A percentile compares a stretch with the other conserved stretches of the same genome.
These are phyloP conservation scores for Phytophthora hybrid DNA, from an alignment of 352 stramenopile species.

Conservation along the genomic window DNA sequence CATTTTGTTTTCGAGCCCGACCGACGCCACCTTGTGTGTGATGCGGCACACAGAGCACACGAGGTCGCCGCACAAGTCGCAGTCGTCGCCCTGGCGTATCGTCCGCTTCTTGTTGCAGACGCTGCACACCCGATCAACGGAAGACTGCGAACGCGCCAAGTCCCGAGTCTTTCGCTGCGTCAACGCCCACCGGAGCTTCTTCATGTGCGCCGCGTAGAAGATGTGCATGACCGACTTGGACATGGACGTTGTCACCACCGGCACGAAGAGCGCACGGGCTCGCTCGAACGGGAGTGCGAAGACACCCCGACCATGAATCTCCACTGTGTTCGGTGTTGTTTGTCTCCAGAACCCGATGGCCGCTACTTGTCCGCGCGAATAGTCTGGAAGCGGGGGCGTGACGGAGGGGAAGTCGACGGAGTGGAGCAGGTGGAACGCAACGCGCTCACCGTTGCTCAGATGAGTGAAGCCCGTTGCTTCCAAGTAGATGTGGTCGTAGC, in stretches of 20 bases:
- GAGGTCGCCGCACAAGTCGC: slow-evolving; percentile 38
- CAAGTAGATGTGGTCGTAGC: slow-evolving; percentile 48
- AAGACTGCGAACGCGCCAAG: slow-evolving; percentile 9
- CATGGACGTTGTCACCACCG: slow-evolving; percentile 29
- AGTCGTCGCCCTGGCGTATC: slow-evolving; percentile 30
- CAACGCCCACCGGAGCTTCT: slow-evolving; percentile 35
- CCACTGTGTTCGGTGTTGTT: slow-evolving; percentile 21
- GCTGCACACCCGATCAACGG: slow-evolving; percentile 14
- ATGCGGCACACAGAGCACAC: slow-evolving; percentile 43
- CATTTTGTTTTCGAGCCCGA: slow-evolving; percentile 43
- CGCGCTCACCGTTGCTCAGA: slow-evolving; percentile 28
- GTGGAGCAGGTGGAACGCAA: slow-evolving; percentile 42
- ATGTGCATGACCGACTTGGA: slow-evolving; percentile 40
- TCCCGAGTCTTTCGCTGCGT: slow-evolving; percentile 21
- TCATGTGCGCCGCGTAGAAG: slow-evolving; percentile 30
- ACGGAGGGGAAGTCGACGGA: slow-evolving; percentile 33
- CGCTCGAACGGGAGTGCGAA: slow-evolving; percentile 34
- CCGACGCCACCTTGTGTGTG: slow-evolving; percentile 42
- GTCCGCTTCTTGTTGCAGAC: slow-evolving; percentile 31
- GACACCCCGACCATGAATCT: slow-evolving; percentile 32
- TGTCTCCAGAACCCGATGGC: slow-evolving; percentile 39
- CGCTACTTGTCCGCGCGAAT: slow-evolving; percentile 32
- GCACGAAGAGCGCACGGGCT: slow-evolving; percentile 28
- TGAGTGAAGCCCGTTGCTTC: slow-evolving; percentile 38
- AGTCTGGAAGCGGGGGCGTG: slow-evolving; percentile 32